These are phyloP conservation scores for Hibiscus syriacus DNA, from an alignment of 345 rosid species.

Conservation along the genomic window DNA sequence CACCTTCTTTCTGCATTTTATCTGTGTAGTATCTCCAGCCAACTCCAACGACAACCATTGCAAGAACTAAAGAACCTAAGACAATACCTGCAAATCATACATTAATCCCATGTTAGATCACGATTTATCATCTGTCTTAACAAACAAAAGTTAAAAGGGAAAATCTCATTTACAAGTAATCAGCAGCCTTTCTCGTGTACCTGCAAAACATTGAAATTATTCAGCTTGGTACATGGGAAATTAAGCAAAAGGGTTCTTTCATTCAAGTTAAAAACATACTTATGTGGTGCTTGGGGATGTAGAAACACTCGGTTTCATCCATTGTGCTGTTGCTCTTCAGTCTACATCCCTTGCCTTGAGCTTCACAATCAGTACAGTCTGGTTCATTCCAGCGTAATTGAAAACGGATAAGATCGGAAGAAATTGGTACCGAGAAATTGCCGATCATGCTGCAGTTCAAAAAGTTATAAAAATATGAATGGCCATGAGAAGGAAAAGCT, in stretches of 20 bases:
- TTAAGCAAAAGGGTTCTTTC: too few species aligned
- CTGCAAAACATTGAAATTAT: not conserved
- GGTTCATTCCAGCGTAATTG: conserved; percentile 2
- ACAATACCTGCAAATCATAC: too few species aligned
- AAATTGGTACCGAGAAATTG: not conserved
- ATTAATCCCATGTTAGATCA: too few species aligned
- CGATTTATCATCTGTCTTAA: too few species aligned
- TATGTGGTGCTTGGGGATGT: not conserved
- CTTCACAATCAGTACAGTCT: not conserved
- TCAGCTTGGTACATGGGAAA: too few species aligned
- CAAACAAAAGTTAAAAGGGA: too few species aligned
- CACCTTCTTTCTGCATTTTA: too few species aligned
- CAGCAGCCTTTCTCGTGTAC: not conserved
- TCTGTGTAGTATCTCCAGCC: too few species aligned
- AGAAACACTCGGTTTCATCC: too few species aligned
- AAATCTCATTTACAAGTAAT: not conserved
- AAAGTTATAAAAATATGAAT: accelerated
- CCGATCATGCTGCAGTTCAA: not conserved
- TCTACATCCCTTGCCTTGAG: not conserved
- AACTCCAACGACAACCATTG: too few species aligned
- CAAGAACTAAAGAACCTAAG: too few species aligned
- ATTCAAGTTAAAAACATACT: conserved; percentile 1
- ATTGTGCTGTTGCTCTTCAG: not conserved
- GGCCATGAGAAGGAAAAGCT: not conserved
- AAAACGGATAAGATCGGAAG: not conserved